A percentile compares a stretch with the other conserved stretches of the same genome.
These are phyloP conservation scores for Lizonia empirigonia DNA, from an alignment of 2,329 filamentous ascomycete species.

Conservation along the genomic window DNA sequence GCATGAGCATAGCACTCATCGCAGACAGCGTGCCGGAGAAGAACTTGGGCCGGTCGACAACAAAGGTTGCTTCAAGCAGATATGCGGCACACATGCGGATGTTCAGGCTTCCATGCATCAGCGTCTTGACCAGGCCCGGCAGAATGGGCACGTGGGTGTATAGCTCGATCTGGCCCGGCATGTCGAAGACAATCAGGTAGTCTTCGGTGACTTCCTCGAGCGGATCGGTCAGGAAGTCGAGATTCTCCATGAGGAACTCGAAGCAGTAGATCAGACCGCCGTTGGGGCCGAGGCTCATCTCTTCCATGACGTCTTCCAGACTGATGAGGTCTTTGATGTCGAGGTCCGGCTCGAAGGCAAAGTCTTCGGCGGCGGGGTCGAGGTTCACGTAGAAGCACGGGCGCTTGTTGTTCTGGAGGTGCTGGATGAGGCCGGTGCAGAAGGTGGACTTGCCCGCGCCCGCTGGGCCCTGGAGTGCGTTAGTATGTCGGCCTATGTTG, in stretches of 20 bases:
- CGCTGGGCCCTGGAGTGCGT: constrained; percentile 69
- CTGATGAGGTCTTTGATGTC: constrained; percentile 96
- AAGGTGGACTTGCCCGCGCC: constrained; percentile 98
- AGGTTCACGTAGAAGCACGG: constrained; percentile 98
- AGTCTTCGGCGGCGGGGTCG: constrained; percentile 91
- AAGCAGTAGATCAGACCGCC: constrained; percentile 96
- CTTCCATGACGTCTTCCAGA: constrained; percentile 95
- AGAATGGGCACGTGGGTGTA: constrained; percentile 97
- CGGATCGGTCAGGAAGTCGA: constrained; percentile 86
- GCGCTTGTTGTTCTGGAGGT: constrained; percentile 87
- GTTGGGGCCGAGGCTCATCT: constrained; percentile 87
- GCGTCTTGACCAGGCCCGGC: constrained; percentile 79
- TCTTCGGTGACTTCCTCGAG: constrained; percentile 89
- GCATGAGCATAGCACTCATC: constrained; percentile 99
- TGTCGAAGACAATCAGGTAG: constrained; percentile 96
- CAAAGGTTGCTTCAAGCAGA: constrained; percentile 92
- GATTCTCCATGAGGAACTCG: constrained; percentile 91
- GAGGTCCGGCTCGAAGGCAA: constrained; percentile 88
- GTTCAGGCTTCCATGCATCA: constrained; percentile 82
- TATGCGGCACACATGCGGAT: constrained; percentile 93
- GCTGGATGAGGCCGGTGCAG: constrained; percentile 89
- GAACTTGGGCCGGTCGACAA: constrained; percentile 95
- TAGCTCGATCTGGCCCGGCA: constrained; percentile 98
- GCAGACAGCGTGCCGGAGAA: constrained; percentile 94
- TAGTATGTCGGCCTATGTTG: constrained; percentile 4